Percentiles rank a stretch among this genome's conserved stretches.
Conservation (phyloP, 805 yeast genomes). For the Alloascoidea hylecoeti region DNA sequence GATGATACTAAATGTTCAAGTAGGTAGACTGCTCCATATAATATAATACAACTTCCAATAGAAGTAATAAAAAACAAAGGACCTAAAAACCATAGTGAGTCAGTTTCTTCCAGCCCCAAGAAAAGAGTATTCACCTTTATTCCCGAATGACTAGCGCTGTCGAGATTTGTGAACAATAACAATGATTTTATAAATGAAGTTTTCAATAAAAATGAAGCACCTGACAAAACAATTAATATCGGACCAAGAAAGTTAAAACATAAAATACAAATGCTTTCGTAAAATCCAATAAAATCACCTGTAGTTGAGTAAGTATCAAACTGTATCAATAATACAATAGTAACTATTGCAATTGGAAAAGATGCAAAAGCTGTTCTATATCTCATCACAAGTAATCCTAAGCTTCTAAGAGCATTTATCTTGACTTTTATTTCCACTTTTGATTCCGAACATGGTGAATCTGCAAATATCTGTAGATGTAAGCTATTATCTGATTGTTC, state of each 20-base stretch:
- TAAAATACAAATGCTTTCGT: slow-evolving; percentile 28
- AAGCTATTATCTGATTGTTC: slow-evolving; percentile 8
- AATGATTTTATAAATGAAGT: slow-evolving; percentile 3
- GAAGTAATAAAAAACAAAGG: slow-evolving; percentile 37
- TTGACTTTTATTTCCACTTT: slow-evolving; percentile 12
- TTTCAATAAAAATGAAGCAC: slow-evolving; percentile 22
- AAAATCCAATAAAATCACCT: slow-evolving; percentile 26
- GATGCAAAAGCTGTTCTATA: slow-evolving; percentile 66
- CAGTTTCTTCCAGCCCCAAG: slow-evolving; percentile 49
- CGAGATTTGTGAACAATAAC: slow-evolving; percentile 14
- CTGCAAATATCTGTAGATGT: slow-evolving; percentile 16
- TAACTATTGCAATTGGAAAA: slow-evolving; percentile 48
- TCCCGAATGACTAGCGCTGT: slow-evolving; percentile 4
- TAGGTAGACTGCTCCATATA: slow-evolving; percentile 10
- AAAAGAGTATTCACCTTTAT: slow-evolving; percentile 36
- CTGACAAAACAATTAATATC: slow-evolving; percentile 12
- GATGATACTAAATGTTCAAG: slow-evolving; percentile 3
- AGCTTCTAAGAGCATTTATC: slow-evolving; percentile 42
- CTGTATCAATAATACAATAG: slow-evolving; percentile 41
- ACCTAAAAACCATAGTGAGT: slow-evolving; percentile 40
- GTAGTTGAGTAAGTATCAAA: slow-evolving; percentile 25
- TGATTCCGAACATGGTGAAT: slow-evolving; percentile 9
- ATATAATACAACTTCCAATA: slow-evolving; percentile 24
- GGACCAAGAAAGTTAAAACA: slow-evolving; percentile 19
- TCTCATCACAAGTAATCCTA: slow-evolving; percentile 58